Percentiles rank a stretch among this genome's conserved stretches.
phyloP scores from a whole-genome alignment of 371 early-diverging fungal genomes.

The Apophysomyces ossiformis region DNA sequence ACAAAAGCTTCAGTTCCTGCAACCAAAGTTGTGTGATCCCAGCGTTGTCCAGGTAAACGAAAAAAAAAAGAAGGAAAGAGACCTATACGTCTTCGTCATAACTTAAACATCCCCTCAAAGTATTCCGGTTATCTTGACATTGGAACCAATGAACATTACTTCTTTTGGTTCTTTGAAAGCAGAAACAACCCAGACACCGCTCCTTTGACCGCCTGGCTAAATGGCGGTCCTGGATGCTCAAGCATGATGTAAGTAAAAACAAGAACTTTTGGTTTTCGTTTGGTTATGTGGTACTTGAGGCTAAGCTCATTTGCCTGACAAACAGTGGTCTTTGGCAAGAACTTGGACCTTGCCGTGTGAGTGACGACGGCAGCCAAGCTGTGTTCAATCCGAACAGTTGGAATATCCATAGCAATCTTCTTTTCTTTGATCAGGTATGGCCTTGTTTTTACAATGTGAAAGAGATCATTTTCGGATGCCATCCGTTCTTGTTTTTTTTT shows the following conservation, averaged over 20 bases:
- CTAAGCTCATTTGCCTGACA: background rate
- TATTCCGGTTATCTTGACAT: conserved; percentile 69
- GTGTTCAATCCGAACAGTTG: conserved; percentile 66
- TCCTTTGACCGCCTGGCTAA: conserved; percentile 72
- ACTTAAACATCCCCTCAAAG: conserved; percentile 12
- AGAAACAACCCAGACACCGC: conserved; percentile 57
- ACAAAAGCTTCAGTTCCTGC: conserved; percentile 19
- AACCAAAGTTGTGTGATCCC: conserved; percentile 33
- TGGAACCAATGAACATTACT: conserved; percentile 65
- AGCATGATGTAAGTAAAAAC: conserved; percentile 51
- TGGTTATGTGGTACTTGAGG: background rate
- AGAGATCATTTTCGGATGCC: too few species aligned
- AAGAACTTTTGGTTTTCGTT: too few species aligned
- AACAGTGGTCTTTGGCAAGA: conserved; percentile 84
- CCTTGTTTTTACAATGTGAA: background rate
- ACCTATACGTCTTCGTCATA: background rate
- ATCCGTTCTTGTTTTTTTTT: too few species aligned
- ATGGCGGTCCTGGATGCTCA: conserved; percentile 88
- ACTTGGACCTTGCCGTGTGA: conserved; percentile 71
- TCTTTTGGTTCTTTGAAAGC: conserved; percentile 92
- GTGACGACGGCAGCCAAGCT: conserved; percentile 50
- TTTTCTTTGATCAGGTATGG: conserved; percentile 80
- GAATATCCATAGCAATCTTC: conserved; percentile 79
- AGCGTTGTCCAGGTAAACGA: conserved; percentile 33
- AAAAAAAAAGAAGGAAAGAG: background rate